These are phyloP conservation scores for Globomyces pollinis-pini DNA, from an alignment of 192 early-diverging fungal species.

Conservation along the genomic window DNA sequence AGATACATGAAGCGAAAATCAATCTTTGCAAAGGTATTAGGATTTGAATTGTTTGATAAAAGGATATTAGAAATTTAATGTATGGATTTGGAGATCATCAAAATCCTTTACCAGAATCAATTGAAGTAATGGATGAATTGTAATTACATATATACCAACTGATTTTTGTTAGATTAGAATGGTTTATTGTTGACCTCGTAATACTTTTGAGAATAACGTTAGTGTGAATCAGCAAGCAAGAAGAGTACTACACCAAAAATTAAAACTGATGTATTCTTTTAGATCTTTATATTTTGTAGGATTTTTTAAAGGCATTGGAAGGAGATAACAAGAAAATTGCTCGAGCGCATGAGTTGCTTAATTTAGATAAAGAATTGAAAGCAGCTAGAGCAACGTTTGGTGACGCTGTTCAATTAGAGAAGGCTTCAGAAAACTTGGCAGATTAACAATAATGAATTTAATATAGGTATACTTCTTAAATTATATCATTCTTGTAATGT, in stretches of 20 bases:
- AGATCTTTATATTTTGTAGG: no score
- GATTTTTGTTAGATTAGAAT: no score
- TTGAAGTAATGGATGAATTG: slow-evolving; percentile 76
- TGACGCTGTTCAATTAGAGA: slow-evolving; percentile 1
- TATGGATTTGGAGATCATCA: slow-evolving; percentile 81
- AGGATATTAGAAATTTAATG: slow-evolving; percentile 51
- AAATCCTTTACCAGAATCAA: slow-evolving; percentile 65
- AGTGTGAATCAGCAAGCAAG: slow-evolving; percentile 42
- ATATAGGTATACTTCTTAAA: no score
- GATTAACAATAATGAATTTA: no score
- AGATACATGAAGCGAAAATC: slow-evolving; percentile 4
- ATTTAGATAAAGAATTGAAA: slow-evolving; percentile 68
- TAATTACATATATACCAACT: no score
- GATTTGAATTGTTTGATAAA: slow-evolving; percentile 60
- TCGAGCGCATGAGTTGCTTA: slow-evolving; percentile 73
- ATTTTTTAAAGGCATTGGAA: slow-evolving; percentile 67
- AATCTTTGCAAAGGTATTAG: slow-evolving; percentile 13
- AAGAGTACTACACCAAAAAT: slow-evolving; percentile 51
- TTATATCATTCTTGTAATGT: no score
- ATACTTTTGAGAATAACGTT: slow-evolving; percentile 8
- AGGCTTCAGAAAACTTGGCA: no score
- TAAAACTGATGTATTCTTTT: no score
- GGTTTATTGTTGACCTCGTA: slow-evolving; percentile 74
- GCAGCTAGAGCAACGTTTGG: slow-evolving; percentile 39
- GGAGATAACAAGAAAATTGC: slow-evolving; percentile 77